These are phyloP conservation scores for Dothideomycetidae sp. DNA, from an alignment of 2,329 filamentous ascomycete genomes.

Conservation along the genomic window DNA sequence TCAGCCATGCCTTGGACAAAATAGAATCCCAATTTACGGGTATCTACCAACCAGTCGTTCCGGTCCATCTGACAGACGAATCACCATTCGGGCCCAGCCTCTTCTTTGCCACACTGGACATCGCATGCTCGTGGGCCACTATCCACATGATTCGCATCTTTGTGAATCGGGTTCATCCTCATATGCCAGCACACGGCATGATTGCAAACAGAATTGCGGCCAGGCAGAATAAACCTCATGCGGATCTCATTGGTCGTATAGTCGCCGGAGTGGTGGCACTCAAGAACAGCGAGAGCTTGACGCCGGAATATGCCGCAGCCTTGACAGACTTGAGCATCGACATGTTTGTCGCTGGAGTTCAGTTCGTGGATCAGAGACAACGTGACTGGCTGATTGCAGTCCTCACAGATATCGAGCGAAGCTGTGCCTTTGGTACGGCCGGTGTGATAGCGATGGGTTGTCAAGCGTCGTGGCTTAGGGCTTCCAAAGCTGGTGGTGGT, in stretches of 20 bases:
- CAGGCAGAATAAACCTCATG: slow-evolving; percentile 30
- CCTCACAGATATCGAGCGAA: slow-evolving; percentile 57
- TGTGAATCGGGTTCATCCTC: slow-evolving; percentile 67
- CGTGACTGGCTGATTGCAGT: slow-evolving; percentile 64
- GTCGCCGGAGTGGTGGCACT: slow-evolving; percentile 47
- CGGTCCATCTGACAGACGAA: slow-evolving; percentile 46
- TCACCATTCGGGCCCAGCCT: slow-evolving; percentile 73
- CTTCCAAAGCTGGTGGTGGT: slow-evolving; percentile 57
- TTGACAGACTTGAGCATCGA: slow-evolving; percentile 71
- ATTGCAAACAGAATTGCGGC: slow-evolving; percentile 70
- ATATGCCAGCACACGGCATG: slow-evolving; percentile 84
- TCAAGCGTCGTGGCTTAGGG: slow-evolving; percentile 69
- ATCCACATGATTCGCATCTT: slow-evolving; percentile 76
- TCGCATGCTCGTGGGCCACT: slow-evolving; percentile 76
- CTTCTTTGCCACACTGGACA: slow-evolving; percentile 73
- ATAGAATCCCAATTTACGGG: slow-evolving; percentile 54
- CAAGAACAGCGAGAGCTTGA: slow-evolving; percentile 44
- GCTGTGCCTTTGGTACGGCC: slow-evolving; percentile 81
- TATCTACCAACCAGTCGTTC: slow-evolving; percentile 60
- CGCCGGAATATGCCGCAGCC: slow-evolving; percentile 63
- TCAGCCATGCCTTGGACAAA: slow-evolving; percentile 54
- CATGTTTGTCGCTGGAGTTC: slow-evolving; percentile 72
- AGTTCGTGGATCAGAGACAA: slow-evolving; percentile 59
- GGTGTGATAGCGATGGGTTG: slow-evolving; percentile 70
- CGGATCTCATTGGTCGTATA: slow-evolving; percentile 18